phyloP scores from a whole-genome alignment of 768 basidiomycete species.

The Podaxis pistillaris region DNA sequence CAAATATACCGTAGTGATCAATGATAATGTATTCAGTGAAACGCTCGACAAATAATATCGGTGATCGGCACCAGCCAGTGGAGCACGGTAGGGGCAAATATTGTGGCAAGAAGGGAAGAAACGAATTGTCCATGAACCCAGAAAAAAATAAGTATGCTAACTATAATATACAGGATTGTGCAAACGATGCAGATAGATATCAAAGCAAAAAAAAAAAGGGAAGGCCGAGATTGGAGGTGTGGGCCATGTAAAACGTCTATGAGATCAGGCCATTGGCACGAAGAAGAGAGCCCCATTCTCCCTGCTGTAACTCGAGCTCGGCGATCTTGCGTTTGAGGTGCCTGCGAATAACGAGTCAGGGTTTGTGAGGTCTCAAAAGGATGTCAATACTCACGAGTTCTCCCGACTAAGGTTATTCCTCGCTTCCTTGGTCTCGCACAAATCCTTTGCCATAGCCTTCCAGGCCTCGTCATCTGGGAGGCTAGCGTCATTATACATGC shows the following conservation, averaged over 20 bases:
- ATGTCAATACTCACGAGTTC: slow-evolving; percentile 62
- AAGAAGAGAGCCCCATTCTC: slow-evolving; percentile 77
- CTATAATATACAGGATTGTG: slow-evolving; percentile 9
- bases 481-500: slow-evolving; percentile 83
- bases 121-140: slow-evolving; percentile 4
- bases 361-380: slow-evolving; percentile 8
- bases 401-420: slow-evolving; percentile 74
- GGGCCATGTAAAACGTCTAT: slow-evolving; percentile 2
- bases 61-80: background rate
- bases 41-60: background rate
- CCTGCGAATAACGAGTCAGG: slow-evolving; percentile 33
- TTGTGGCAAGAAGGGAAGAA: background rate
- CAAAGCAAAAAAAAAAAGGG: slow-evolving; percentile 1
- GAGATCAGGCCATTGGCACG: slow-evolving; percentile 44
- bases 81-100: background rate
- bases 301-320: slow-evolving; percentile 71
- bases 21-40: background rate
- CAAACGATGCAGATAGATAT: background rate
- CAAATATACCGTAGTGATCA: background rate
- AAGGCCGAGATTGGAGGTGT: background rate
- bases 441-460: slow-evolving; percentile 70
- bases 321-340: slow-evolving; percentile 67
- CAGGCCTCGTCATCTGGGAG: slow-evolving; percentile 85
- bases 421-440: slow-evolving; percentile 70
- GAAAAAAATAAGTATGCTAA: background rate